Conservation (phyloP, 1,284 basidiomycete genomes). For the Chondrostereum purpureum region DNA sequence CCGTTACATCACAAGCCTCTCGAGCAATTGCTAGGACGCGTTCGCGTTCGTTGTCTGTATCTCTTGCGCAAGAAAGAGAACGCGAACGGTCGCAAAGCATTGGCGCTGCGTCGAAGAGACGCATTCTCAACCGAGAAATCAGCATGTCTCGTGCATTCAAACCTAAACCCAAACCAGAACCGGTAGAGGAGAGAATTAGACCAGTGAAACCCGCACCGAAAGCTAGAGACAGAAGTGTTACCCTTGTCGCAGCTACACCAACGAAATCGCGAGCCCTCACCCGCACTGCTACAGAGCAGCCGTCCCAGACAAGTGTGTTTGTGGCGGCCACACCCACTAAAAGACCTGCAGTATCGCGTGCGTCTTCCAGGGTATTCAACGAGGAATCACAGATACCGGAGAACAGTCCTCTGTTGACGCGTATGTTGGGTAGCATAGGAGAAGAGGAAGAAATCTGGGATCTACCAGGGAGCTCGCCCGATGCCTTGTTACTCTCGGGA, state of each 20-base stretch:
- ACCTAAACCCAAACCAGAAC: not conserved
- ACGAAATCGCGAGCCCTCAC: not conserved
- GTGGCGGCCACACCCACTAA: not conserved
- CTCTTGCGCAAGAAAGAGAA: slow-evolving; percentile 17
- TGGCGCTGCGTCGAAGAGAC: slow-evolving; percentile 14
- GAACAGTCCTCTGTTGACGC: not conserved
- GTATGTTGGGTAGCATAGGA: slow-evolving; percentile 11
- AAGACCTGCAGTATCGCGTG: not conserved
- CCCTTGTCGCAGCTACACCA: not conserved
- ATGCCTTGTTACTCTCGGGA: slow-evolving; percentile 24
- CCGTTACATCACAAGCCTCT: slow-evolving; percentile 15
- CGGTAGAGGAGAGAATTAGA: not conserved
- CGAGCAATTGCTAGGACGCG: slow-evolving; percentile 25
- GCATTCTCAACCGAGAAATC: slow-evolving; percentile 28
- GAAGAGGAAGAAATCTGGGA: slow-evolving; percentile 31
- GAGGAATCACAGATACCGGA: slow-evolving; percentile 4
- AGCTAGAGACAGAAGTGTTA: not conserved
- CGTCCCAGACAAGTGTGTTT: not conserved
- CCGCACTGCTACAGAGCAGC: not conserved
- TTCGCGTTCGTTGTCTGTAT: slow-evolving; percentile 60
- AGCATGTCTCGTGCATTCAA: slow-evolving; percentile 29
- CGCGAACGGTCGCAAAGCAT: slow-evolving; percentile 2
- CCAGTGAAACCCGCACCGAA: not conserved
- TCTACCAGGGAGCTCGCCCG: slow-evolving; percentile 30
- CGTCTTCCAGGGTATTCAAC: not conserved